Evolutionary conservation across 2,329 filamentous ascomycete species (phyloP).

Genomic region (Lachnellula occidentalis): DNA sequence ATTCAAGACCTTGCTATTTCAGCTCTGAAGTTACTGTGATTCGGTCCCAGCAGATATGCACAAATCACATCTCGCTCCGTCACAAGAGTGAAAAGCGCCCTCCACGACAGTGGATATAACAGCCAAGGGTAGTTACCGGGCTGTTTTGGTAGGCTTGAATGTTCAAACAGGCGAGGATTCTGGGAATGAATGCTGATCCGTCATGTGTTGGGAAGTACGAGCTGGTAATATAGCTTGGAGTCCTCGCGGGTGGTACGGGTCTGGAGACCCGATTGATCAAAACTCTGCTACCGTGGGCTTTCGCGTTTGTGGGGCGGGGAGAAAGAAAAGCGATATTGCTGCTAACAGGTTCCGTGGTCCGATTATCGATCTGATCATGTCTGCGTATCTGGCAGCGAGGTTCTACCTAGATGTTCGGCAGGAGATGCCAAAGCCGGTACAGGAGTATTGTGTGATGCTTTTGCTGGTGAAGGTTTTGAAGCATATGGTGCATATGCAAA

Average conservation of each 20-base stretch:
- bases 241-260: conserved; percentile 34
- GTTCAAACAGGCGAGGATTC: conserved; percentile 34
- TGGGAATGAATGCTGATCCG: conserved; percentile 32
- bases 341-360: conserved; percentile 25
- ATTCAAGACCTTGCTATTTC: conserved; percentile 36
- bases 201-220: conserved; percentile 31
- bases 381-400: conserved; percentile 35
- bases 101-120: too few species aligned
- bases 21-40: conserved; percentile 33
- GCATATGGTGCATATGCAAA: conserved; percentile 24
- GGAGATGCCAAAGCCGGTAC: conserved; percentile 29
- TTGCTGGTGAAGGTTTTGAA: conserved; percentile 22
- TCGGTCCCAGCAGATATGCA: conserved; percentile 33
- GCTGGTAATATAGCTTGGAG: conserved; percentile 32
- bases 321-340: conserved; percentile 30
- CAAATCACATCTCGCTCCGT: conserved; percentile 34
- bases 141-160: conserved; percentile 41
- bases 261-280: conserved; percentile 38
- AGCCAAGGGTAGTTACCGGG: conserved; percentile 39
- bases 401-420: conserved; percentile 36
- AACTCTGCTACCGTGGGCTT: conserved; percentile 45
- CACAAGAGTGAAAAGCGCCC: conserved; percentile 34
- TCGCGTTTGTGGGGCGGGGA: conserved; percentile 43
- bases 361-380: conserved; percentile 16
- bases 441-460: conserved; percentile 27